Evolutionary conservation across 108 stramenopile genomes (phyloP), one percentile per base, ranked within the genome.

Genomic region (Pseudonitzschia multiseries): DNA sequence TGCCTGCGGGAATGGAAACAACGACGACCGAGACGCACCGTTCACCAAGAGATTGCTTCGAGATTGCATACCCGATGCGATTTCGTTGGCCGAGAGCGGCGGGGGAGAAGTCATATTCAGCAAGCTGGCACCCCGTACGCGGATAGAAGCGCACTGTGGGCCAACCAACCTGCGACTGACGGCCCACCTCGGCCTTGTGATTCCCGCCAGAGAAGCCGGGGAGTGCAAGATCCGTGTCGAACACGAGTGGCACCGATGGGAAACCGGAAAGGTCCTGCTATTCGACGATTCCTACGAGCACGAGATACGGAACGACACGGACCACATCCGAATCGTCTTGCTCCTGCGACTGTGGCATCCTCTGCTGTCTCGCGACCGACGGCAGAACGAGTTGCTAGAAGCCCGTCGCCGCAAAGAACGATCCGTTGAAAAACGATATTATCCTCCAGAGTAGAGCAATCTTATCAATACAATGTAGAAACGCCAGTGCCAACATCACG

Each of bases 281-380:
- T 92, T 94, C 84, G 93, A 94, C 63, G 93, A 94, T 75, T 90
- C 90, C 1, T 90, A 79, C 74, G 89, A 94, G 65, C 93, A 94
- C 74, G 91, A 92, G 65, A 90, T 92, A 31, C 46, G 76, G 41
- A 92, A 92, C 72, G 81, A 87, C 69, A 82, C 85, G 2, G 66
- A 70, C 56, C 67, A 87, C 53, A 71, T 75, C 27, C 85, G 90
- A 54, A 84, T 76, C 6, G 89, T 92, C 15, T 71, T 94, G 32
- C 69, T 94, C 44, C 61, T 94, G 20, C 72, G 90, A 33, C 78
- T 89, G 41, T 92, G 89, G 90, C 90, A 94, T 79, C 91, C 93
- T 57, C n/a, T 62, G n/a, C 60, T 91, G 29, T 44, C 14, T 2
- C 60, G 21, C 9, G 21, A 73, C n/a, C 53, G 70, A 41, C 76